Evolutionary conservation across 106 monocot genomes (phyloP).

Genomic region (Acanthochlamys bracteata): DNA sequence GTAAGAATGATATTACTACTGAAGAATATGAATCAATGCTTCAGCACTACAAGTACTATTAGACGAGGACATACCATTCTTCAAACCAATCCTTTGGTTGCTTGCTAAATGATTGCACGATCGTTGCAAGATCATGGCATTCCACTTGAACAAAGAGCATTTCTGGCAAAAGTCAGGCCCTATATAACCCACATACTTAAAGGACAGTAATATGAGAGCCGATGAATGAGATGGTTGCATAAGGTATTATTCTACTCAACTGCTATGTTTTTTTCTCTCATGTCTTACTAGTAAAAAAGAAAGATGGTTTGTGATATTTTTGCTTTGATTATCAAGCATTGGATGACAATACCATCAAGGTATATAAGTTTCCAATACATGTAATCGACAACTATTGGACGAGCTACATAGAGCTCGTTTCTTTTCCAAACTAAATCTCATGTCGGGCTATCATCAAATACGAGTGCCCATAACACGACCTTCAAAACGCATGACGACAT

Average conservation of each 20-base stretch:
- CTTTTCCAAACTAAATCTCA: constrained; percentile 12
- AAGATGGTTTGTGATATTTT: neutral
- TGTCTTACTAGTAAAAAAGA: neutral
- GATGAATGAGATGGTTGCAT: neutral
- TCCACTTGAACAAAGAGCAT: neutral
- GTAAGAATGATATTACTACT: too few relatives aligned
- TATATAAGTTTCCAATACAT: constrained; percentile 8
- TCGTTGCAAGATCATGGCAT: neutral
- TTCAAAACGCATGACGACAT: neutral
- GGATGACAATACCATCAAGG: neutral
- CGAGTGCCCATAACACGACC: neutral
- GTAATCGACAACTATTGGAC: constrained; percentile 10
- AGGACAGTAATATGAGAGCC: neutral
- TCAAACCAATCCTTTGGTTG: too few relatives aligned
- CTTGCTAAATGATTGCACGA: too few relatives aligned
- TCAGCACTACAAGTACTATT: too few relatives aligned
- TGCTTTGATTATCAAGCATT: neutral
- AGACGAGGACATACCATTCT: too few relatives aligned
- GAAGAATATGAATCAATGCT: too few relatives aligned
- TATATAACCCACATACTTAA: neutral
- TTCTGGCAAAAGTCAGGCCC: neutral
- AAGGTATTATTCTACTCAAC: neutral
- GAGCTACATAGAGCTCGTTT: neutral
- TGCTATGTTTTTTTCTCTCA: neutral
- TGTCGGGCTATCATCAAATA: constrained; percentile 11